phyloP scores from a whole-genome alignment of 129 eudicot genomes.

The Logfia minima region DNA sequence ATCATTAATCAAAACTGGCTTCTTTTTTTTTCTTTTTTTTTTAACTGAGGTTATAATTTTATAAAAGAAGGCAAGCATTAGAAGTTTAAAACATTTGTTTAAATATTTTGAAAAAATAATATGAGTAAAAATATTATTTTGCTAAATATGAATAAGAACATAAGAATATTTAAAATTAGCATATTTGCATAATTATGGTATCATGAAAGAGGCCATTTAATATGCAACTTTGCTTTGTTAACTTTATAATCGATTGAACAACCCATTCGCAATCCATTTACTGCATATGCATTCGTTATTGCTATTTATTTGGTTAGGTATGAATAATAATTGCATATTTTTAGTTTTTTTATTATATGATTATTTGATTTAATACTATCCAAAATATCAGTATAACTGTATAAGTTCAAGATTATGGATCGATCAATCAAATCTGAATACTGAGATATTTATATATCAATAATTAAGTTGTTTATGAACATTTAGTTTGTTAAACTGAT shows the following conservation, averaged over 20 bases:
- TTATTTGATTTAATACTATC: neutral
- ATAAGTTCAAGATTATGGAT: too few species aligned
- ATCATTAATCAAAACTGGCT: too few species aligned
- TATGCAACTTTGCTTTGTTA: neutral
- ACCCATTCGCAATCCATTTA: slow-evolving; percentile 1
- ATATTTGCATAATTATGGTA: neutral
- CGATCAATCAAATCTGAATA: neutral
- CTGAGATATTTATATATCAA: neutral
- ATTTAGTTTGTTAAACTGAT: too few species aligned
- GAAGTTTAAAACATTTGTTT: too few species aligned
- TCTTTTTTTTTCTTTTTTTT: too few species aligned
- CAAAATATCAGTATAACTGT: too few species aligned
- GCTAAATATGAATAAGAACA: neutral
- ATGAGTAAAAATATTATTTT: neutral
- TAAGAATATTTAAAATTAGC: neutral
- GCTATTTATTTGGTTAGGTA: neutral
- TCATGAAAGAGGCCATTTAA: neutral
- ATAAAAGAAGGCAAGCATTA: too few species aligned
- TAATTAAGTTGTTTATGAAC: neutral
- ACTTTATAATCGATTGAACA: neutral
- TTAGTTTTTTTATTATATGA: neutral
- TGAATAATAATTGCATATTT: neutral
- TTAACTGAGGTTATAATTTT: too few species aligned
- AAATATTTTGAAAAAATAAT: neutral
- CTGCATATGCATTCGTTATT: neutral